Percentiles rank a stretch among this genome's conserved stretches.
phyloP scores from a whole-genome alignment of 139 green algal genomes.

The Haematococcus sp. region DNA sequence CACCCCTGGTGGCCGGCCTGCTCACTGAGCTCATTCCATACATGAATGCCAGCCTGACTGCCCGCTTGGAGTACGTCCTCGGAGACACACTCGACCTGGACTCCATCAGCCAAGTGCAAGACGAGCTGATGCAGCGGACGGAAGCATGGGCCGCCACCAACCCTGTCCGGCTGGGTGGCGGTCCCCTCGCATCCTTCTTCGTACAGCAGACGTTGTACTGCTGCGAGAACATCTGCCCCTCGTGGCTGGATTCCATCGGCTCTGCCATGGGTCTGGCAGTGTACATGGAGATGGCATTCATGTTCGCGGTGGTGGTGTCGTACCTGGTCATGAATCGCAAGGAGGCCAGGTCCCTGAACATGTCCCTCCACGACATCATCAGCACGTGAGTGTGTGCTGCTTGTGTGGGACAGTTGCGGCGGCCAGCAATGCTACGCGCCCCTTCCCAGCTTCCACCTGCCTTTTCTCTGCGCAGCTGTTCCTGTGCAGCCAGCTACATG shows the following conservation, averaged over 20 bases:
- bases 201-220: neutral
- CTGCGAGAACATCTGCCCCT: conserved; percentile 1
- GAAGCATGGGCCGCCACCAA: neutral
- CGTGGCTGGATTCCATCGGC: neutral
- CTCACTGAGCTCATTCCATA: neutral
- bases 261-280: too few species aligned
- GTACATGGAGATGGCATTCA: too few species aligned
- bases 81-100: neutral
- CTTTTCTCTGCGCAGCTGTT: too few species aligned
- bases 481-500: too few species aligned
- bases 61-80: neutral
- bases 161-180: neutral
- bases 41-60: neutral
- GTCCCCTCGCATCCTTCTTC: conserved; percentile 5
- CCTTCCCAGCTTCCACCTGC: too few species aligned
- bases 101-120: neutral
- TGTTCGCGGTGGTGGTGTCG: too few species aligned
- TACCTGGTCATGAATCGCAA: too few species aligned
- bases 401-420: too few species aligned
- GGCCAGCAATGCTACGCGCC: too few species aligned
- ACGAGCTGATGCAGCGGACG: neutral
- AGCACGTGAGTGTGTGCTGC: too few species aligned
- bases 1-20: neutral
- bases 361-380: too few species aligned
- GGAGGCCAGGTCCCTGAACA: too few species aligned